Evolutionary conservation across 2,329 filamentous ascomycete species (phyloP).

Genomic region (Aspergillus pseudotamarii): DNA sequence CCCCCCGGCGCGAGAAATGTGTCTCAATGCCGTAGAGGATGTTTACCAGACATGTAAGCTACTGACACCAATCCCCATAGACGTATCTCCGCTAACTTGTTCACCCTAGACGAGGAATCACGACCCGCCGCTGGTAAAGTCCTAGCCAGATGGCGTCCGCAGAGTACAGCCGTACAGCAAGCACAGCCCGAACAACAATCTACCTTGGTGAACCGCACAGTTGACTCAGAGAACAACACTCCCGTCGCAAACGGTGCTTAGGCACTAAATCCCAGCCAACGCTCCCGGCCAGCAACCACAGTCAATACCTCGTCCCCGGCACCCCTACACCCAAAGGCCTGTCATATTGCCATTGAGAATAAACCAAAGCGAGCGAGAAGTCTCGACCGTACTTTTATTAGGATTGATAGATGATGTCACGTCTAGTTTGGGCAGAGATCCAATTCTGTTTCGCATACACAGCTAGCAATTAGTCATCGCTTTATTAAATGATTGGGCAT

Average conservation of each 20-base stretch:
- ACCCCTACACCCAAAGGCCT: background rate
- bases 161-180: constrained; percentile 34
- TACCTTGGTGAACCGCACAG: constrained; percentile 13
- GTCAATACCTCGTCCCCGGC: background rate
- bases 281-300: background rate
- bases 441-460: background rate
- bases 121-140: constrained; percentile 56
- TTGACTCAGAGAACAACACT: background rate
- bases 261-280: background rate
- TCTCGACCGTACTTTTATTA: background rate
- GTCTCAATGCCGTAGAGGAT: constrained; percentile 60
- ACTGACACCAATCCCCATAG: background rate
- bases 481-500: background rate
- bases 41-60: constrained; percentile 58
- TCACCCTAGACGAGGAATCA: constrained; percentile 46
- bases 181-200: constrained; percentile 16
- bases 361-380: background rate
- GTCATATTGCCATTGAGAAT: background rate
- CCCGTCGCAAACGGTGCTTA: background rate
- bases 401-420: background rate
- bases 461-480: background rate
- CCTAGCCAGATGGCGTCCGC: constrained; percentile 58
- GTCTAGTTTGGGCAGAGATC: background rate
- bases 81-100: background rate
- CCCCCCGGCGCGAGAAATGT: constrained; percentile 61